These are phyloP conservation scores for Leersia perrieri DNA, from an alignment of 176 grass and related monocot genomes.

Conservation along the genomic window DNA sequence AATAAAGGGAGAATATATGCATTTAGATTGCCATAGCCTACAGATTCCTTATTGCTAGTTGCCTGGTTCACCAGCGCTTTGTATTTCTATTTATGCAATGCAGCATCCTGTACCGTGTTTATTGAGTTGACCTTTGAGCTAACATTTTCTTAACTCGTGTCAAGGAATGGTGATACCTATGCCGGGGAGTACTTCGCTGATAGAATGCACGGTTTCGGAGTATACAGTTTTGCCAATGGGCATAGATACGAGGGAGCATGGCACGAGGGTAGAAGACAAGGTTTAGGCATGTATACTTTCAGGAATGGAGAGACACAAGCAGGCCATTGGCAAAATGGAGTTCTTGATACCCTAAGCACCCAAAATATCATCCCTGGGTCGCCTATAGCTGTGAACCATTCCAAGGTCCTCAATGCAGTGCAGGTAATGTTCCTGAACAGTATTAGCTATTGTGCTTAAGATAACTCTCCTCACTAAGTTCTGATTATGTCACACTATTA, in stretches of 20 bases:
- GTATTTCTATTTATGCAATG: neutral
- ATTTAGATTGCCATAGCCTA: neutral
- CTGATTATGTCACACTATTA: conserved; percentile 42
- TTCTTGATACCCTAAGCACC: conserved; percentile 79
- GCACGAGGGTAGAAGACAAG: conserved; percentile 95
- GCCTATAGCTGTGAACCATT: conserved; percentile 79
- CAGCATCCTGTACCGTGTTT: conserved; percentile 4
- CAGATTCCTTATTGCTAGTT: neutral
- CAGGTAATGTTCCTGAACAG: conserved; percentile 55
- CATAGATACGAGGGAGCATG: conserved; percentile 96
- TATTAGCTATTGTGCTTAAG: neutral
- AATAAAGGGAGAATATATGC: neutral
- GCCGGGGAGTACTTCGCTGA: conserved; percentile 98
- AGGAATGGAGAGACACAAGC: conserved; percentile 96
- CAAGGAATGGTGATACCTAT: conserved; percentile 91
- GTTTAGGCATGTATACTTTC: conserved; percentile 98
- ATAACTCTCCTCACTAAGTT: conserved; percentile 15
- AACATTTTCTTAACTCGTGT: conserved; percentile 35
- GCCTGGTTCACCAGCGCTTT: neutral
- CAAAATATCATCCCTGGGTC: conserved; percentile 70
- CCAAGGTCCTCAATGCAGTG: conserved; percentile 88
- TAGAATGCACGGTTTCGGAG: conserved; percentile 96
- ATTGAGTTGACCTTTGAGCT: conserved; percentile 20
- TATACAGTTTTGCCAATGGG: conserved; percentile 96
- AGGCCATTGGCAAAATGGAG: conserved; percentile 96